Base-by-base conservation (phyloP, 192 early-diverging fungal genomes). In the Coemansia sp. region DNA sequence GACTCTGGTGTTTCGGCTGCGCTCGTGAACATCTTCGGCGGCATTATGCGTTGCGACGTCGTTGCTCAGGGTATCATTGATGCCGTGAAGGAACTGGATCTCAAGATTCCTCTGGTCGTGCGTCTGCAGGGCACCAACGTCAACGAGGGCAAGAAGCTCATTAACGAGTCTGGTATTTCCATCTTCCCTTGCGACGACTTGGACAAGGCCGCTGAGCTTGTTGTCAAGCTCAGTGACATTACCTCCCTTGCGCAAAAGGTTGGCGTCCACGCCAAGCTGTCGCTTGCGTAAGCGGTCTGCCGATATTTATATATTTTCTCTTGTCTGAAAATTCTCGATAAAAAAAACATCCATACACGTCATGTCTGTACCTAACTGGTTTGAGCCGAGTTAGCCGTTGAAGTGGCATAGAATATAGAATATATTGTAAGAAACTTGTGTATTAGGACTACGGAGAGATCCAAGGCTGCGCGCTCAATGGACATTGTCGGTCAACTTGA, bases 21-120 rank as follows among this genome's bases (percentile, higher is more conserved):
- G 69, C 92, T 99, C 69, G 95, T 97, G 75, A 99, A 99, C 87
- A 99, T 99, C 77, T 99, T 99, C 75, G 96, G 97, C 71, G 97
- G 96, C 65, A 99, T 99, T 80, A 99, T 99, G 96, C 91, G 96
- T 63, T 99, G 96, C 85, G 95, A 97, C 79, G 90, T 99, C 58
- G 96, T 98, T 86, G 96, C 97, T 36, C 88, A 98, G 83, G 97
- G 96, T 77, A 96, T 99, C 75, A 97, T 99, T 85, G 88, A 91
- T 13, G 97, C 96, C 50, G 92, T 97, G 39, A 87, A 92, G 74
- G 88, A 96, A 71, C 86, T 99, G 44, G 92, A 93, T 50, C 88
- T 99, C 51, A 88, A 89, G 78, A 90, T 99, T 58, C 98, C 96
- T n/a, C 87, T 99, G 41, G 89, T 99, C 69, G 96, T 99, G 45